Evolutionary conservation across 108 stramenopile genomes (phyloP).

Genomic region (Cyclostephanos tholiformis): DNA sequence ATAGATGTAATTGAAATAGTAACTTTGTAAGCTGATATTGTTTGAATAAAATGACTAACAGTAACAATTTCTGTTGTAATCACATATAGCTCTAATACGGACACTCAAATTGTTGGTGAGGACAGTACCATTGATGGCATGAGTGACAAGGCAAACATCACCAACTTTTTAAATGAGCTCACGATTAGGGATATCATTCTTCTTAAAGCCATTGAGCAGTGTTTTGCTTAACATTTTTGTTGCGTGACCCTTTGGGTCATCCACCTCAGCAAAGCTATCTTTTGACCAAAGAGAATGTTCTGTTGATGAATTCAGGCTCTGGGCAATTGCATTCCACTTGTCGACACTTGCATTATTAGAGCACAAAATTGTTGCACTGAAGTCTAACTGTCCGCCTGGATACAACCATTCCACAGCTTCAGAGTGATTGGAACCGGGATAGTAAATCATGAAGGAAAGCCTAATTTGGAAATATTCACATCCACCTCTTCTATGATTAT

Average conservation of each 20-base stretch:
- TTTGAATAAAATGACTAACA: too few relatives aligned
- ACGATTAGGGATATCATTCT: background rate
- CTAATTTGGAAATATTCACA: background rate
- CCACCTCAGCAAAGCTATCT: background rate
- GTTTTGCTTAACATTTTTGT: too few relatives aligned
- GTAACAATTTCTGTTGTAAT: too few relatives aligned
- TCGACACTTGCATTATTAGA: too few relatives aligned
- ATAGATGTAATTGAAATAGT: background rate
- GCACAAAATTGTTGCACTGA: too few relatives aligned
- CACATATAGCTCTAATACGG: too few relatives aligned
- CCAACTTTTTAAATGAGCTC: background rate
- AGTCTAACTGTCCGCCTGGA: too few relatives aligned
- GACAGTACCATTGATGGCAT: background rate
- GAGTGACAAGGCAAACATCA: background rate
- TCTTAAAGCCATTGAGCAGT: background rate
- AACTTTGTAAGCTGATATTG: background rate
- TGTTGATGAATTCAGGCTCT: too few relatives aligned
- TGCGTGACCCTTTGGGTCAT: too few relatives aligned
- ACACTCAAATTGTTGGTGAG: background rate
- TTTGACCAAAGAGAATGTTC: too few relatives aligned
- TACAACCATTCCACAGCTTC: background rate
- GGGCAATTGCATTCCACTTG: too few relatives aligned
- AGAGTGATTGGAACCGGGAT: background rate
- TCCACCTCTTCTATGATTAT: background rate
- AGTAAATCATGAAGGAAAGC: background rate